Percentiles rank a stretch among this genome's conserved stretches.
Evolutionary conservation across 805 yeast species (phyloP).

Genomic region (Helenozyma rhizophorensis): DNA sequence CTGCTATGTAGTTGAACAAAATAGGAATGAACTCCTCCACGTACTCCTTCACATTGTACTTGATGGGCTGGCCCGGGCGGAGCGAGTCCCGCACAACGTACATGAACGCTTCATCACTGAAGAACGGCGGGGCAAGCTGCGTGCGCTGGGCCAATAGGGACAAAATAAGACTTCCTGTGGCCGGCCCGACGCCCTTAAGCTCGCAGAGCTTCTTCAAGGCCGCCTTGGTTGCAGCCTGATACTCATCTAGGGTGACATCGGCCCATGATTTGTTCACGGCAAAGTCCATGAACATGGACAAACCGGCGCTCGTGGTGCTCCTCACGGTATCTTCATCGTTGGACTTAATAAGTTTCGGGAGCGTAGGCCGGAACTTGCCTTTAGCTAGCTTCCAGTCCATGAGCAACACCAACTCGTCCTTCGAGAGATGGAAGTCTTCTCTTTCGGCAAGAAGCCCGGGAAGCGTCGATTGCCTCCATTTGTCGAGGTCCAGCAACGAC

Average conservation of each 20-base stretch:
- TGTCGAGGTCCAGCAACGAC: conserved; percentile 32
- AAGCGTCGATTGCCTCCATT: conserved; percentile 30
- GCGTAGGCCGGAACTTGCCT: conserved; percentile 41
- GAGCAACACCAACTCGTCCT: conserved; percentile 35
- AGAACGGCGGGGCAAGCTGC: conserved; percentile 38
- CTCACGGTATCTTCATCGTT: conserved; percentile 30
- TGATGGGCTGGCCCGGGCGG: conserved; percentile 27
- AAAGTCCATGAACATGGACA: conserved; percentile 8
- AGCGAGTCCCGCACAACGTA: conserved; percentile 26
- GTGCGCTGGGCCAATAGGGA: conserved; percentile 26
- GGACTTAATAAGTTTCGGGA: conserved; percentile 37
- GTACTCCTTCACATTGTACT: conserved; percentile 41
- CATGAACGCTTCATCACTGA: conserved; percentile 45
- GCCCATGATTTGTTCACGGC: conserved; percentile 5
- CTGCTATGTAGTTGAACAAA: conserved; percentile 3
- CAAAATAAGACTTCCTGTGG: conserved; percentile 42
- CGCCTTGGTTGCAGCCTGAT: conserved; percentile 16
- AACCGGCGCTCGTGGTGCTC: conserved; percentile 26
- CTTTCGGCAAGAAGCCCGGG: conserved; percentile 26
- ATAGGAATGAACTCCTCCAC: conserved; percentile 28
- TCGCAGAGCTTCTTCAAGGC: conserved; percentile 29
- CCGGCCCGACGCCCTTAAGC: conserved; percentile 48
- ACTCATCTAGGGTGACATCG: conserved; percentile 8
- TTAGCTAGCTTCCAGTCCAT: conserved; percentile 48
- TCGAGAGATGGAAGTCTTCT: conserved; percentile 25